A percentile compares a stretch with the other conserved stretches of the same genome.
phyloP scores from a whole-genome alignment of 225 moss, liverwort and hornwort species.

The Bryoerythrophyllum caledonicum region DNA sequence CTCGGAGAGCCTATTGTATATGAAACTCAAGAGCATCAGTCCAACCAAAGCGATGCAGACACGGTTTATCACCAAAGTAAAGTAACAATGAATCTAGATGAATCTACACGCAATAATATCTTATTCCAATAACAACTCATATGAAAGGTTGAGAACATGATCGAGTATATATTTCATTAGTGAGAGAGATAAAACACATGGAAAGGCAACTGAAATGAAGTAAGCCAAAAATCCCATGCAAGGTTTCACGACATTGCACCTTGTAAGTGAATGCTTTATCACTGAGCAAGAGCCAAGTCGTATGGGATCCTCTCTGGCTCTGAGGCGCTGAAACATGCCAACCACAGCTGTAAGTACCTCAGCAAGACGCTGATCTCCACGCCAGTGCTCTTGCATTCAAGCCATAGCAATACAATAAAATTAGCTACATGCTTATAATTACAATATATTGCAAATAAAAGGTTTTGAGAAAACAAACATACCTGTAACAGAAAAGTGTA shows the following conservation, averaged over 20 bases:
- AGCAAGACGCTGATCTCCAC: slow-evolving; percentile 19
- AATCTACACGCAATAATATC: background rate
- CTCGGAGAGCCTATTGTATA: slow-evolving; percentile 67
- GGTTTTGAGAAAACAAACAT: slow-evolving; percentile 30
- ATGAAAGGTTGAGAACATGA: slow-evolving; percentile 7
- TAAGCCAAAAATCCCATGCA: slow-evolving; percentile 7
- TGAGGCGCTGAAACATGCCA: slow-evolving; percentile 70
- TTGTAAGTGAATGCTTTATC: slow-evolving; percentile 83
- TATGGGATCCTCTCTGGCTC: slow-evolving; percentile 73
- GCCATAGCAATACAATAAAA: background rate
- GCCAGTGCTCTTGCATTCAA: slow-evolving; percentile 4
- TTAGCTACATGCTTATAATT: slow-evolving; percentile 11
- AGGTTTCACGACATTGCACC: slow-evolving; percentile 44
- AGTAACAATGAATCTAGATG: background rate
- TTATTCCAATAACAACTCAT: slow-evolving; percentile 1
- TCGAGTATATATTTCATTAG: background rate
- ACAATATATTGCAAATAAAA: slow-evolving; percentile 7
- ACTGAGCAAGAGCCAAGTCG: slow-evolving; percentile 92
- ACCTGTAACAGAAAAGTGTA: slow-evolving; percentile 73
- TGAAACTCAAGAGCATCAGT: slow-evolving; percentile 17
- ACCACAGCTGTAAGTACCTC: slow-evolving; percentile 24
- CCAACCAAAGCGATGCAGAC: background rate
- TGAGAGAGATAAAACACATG: background rate
- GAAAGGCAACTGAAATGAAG: slow-evolving; percentile 17
- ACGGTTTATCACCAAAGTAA: slow-evolving; percentile 7